Base-by-base conservation (phyloP, 2,329 filamentous ascomycete species). In the Trichoderma oligosporum region DNA sequence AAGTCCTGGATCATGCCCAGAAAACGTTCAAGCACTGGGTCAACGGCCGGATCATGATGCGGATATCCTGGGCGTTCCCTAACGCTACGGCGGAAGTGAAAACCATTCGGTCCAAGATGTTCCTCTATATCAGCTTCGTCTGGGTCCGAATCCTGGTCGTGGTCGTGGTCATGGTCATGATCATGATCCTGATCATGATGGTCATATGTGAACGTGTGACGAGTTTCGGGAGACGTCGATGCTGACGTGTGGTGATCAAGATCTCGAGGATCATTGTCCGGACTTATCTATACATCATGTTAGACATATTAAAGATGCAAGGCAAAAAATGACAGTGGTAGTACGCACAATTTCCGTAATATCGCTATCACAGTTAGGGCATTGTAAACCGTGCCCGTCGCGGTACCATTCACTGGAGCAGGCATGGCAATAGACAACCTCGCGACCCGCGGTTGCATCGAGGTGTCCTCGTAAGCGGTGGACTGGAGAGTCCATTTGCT, bases 351-450 rank as follows among this genome's bases (percentile, higher is more conserved):
- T 91, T 74, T 99, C 92, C 14, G 85, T 90, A 63, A 90, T 86
- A 18, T 96, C 90, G 35, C 85, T 84, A 4, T 79, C 70, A 69
- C 94, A 99, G n/a, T 76, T 72, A 14, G 91, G 91, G 68, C 94
- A 99, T 14, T 74, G 76, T 61, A 96, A 74, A 24, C 74, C 85
- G 62, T 81, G 78, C 61, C 88, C 81, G 59, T 89, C 83, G 59
- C 83, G 78, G 67, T 87, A 89, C 91, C 91, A 97, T 70, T 96
- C 87, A 61, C 88, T 75, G 52, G 81, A 71, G 74, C 94, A 97
- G 60, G 80, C 75, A 73, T 97, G 91, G 73, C 94, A 99, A 71
- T 82, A 95, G 55, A 97, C 86, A 62, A 93, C 83, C 68, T 96
- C 89, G 61, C 83, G 78, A 61, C 74, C 74, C 4, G 70, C 66